phyloP scores from a whole-genome alignment of 768 basidiomycete species.

The Melanogaster broomeanus region DNA sequence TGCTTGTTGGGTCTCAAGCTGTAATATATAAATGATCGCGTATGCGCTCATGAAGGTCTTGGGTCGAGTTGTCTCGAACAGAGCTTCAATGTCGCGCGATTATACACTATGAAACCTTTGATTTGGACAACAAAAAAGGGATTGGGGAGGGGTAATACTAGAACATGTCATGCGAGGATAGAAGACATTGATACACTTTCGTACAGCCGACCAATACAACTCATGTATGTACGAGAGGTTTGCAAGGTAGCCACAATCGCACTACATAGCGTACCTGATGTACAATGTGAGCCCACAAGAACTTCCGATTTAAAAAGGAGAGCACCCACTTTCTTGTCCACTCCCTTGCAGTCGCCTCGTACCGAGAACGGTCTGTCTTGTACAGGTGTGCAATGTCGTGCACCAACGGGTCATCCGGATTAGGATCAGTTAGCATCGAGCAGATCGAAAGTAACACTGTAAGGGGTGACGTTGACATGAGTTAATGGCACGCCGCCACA shows the following conservation, averaged over 20 bases:
- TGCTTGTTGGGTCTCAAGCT: no score
- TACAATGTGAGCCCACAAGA: constrained; percentile 1
- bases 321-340: constrained; percentile 96
- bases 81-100: no score
- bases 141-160: constrained; percentile 31
- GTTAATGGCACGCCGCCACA: neutral
- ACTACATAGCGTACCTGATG: constrained; percentile 56
- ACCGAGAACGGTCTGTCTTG: constrained; percentile 97
- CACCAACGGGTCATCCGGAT: constrained; percentile 98
- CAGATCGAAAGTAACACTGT: constrained; percentile 95
- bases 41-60: no score
- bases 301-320: neutral
- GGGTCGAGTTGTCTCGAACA: no score
- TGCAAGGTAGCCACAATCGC: constrained; percentile 24
- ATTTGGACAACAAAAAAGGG: constrained; percentile 17
- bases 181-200: constrained; percentile 35
- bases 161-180: constrained; percentile 32
- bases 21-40: no score
- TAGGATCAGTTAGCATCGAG: constrained; percentile 99
- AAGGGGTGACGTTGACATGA: neutral
- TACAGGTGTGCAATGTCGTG: constrained; percentile 98
- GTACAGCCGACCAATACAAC: constrained; percentile 34
- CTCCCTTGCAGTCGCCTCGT: constrained; percentile 97
- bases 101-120: constrained; percentile 15
- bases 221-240: constrained; percentile 22